Evolutionary conservation across 768 basidiomycete species (phyloP), one percentile per base, ranked within the genome.

Genomic region (Leccinum boreale): DNA sequence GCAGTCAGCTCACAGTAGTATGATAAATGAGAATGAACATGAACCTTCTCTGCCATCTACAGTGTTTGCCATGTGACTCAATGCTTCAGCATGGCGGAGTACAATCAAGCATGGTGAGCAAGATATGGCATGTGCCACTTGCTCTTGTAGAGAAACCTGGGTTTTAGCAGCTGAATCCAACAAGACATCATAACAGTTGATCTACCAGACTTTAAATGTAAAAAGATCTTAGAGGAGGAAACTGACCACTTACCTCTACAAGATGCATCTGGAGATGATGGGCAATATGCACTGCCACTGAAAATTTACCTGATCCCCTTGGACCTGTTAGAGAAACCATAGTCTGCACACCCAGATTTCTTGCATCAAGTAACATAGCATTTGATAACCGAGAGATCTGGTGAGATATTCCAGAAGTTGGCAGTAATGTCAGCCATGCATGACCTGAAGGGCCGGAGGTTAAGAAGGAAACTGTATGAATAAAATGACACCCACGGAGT

Each of bases 91-190:
- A 62, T 94, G 86, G 21, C 88, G 80, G 36, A 99, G 72, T 2
- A 97, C 73, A 19, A 98, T 73, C 42, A 98, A 75, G 66, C 92
- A 97, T 0, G 97, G 97, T 0, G 92, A 84, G 67, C 90, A 93
- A 3, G 79, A 73, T 15, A 79, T 75, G 2, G 92, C 94, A 70
- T 86, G 83, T 53, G 92, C 92, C 61, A 97, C 84, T 14, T 84
- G 81, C 4, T 86, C 85, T 33, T 80, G 80, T 0, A 98, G 74
- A 2, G 79, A 81, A 1, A 82, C 90, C 65, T 92, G 89, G 0
- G 91, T 91, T 62, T 88, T 87, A 2, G 77, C 75, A 46, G 87
- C 84, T 45, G 81, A 87, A 50, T 98, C 95, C 3, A 87, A 89
- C 7, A 94, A 65, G 5, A 94, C 65, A 54, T 92, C 84, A 68